phyloP scores from a whole-genome alignment of 352 stramenopile species.

The Phytophthora boehmeriae region DNA sequence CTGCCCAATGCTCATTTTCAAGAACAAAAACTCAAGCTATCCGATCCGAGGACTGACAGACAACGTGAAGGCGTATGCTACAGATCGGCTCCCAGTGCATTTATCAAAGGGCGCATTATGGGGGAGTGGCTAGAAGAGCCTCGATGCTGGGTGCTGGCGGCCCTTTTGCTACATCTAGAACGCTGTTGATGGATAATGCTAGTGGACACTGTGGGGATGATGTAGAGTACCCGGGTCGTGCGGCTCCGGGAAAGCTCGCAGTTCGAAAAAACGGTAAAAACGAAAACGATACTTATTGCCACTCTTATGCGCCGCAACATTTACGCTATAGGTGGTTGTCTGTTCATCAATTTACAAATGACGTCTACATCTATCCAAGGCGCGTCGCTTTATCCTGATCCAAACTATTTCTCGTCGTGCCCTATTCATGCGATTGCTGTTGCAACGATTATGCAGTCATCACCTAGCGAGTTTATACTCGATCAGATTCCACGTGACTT shows the following conservation, averaged over 20 bases:
- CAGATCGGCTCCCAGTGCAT: conserved; percentile 4
- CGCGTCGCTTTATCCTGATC: conserved; percentile 9
- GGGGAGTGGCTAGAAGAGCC: neutral
- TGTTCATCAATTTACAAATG: conserved; percentile 13
- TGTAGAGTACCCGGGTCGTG: neutral
- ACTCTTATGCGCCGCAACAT: too few relatives aligned
- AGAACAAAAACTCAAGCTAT: conserved; percentile 18
- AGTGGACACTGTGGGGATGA: neutral
- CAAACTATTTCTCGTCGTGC: neutral
- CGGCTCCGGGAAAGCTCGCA: too few relatives aligned
- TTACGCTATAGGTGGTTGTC: conserved; percentile 18
- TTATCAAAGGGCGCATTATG: conserved; percentile 8
- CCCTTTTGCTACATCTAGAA: neutral
- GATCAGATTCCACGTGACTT: conserved; percentile 10
- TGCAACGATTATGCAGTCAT: conserved; percentile 6
- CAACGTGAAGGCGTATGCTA: conserved; percentile 7
- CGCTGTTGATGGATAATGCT: neutral
- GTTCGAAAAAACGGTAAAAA: too few relatives aligned
- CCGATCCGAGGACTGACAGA: conserved; percentile 8
- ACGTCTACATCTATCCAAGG: conserved; percentile 11
- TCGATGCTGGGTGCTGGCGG: neutral
- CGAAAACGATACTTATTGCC: too few relatives aligned
- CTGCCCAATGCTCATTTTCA: conserved; percentile 22
- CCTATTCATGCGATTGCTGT: conserved; percentile 11
- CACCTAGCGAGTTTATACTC: conserved; percentile 7